Evolutionary conservation across 2,329 filamentous ascomycete species (phyloP), one percentile per base, ranked within the genome.

Genomic region (Onygenales sp.): DNA sequence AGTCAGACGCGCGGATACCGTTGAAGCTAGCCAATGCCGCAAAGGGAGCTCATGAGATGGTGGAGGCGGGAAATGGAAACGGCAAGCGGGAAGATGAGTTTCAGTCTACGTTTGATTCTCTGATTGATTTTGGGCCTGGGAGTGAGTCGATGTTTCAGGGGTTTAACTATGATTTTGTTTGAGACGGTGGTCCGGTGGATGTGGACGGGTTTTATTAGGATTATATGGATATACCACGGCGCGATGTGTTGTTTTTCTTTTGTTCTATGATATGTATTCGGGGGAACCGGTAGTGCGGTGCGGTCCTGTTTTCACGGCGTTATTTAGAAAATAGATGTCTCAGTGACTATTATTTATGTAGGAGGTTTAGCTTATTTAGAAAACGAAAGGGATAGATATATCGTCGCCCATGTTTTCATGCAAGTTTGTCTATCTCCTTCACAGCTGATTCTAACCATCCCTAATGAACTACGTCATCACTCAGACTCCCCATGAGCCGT

Each of bases 121-220:
- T 56, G 47, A 54, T 54, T 21, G 52, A 56, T 31, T 56, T 56
- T 43, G 51, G 48, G 11, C 21, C 14, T 17, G 54, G 44, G 31
- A 27, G 7, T 33, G 52, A 51, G 45, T 11, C 46, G 33, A 14
- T 46, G 43, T 50, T 54, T 27, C 54, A 54, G 44, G 7, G 32
- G 31, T 31, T 48, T 42, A 36, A 17, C 36, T 47, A 36, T 47
- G 44, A 47, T 35, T 35, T 39, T 47, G 11, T 47, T 13, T 36
- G 21, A 13, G 51, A 53, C 21, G 43, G 27, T 32, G 5, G 21
- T 27, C 21, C 5, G 21, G 21, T 27, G 21, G 14, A 43, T 21
- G 5, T 43, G 7, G 13, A 43, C 4, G 42, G 14, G 6, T 43
- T 21, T 17, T 43, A 6, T 43, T 27, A 5, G 21, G 21, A 27